phyloP scores from a whole-genome alignment of 1,139 yeast species.

The Arxiozyma heterogenica region DNA sequence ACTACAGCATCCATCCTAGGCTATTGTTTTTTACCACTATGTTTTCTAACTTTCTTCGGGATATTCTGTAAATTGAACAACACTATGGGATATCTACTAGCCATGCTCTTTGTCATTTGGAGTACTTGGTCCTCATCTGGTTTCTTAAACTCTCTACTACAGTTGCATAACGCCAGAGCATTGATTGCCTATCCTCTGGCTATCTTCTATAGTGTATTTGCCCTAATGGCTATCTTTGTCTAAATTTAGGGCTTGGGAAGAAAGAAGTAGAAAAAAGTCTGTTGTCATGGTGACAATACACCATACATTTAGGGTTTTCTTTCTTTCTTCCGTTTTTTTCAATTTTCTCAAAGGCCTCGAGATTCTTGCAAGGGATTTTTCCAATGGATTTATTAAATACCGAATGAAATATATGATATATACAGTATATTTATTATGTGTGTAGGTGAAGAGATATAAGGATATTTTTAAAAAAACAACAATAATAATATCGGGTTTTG shows the following conservation, averaged over 20 bases:
- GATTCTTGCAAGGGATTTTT: too few relatives aligned
- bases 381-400: too few relatives aligned
- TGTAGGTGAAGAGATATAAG: too few relatives aligned
- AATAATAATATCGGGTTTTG: neutral
- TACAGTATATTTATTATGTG: too few relatives aligned
- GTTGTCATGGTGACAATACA: neutral
- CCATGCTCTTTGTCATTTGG: conserved; percentile 75
- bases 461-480: too few relatives aligned
- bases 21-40: conserved; percentile 85
- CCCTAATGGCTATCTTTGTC: conserved; percentile 90
- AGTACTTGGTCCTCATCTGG: conserved; percentile 93
- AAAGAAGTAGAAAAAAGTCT: too few relatives aligned
- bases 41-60: conserved; percentile 64
- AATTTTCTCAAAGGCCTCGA: neutral
- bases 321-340: too few relatives aligned
- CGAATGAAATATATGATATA: too few relatives aligned
- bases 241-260: conserved; percentile 25
- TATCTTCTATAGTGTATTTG: conserved; percentile 88
- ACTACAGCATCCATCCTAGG: conserved; percentile 77
- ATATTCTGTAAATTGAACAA: conserved; percentile 65
- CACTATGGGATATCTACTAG: conserved; percentile 59
- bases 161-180: conserved; percentile 75
- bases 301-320: neutral
- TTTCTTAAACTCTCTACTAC: conserved; percentile 78
- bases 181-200: conserved; percentile 90